These are phyloP conservation scores for Phycomyces nitens DNA, from an alignment of 192 early-diverging fungal genomes.

Conservation along the genomic window DNA sequence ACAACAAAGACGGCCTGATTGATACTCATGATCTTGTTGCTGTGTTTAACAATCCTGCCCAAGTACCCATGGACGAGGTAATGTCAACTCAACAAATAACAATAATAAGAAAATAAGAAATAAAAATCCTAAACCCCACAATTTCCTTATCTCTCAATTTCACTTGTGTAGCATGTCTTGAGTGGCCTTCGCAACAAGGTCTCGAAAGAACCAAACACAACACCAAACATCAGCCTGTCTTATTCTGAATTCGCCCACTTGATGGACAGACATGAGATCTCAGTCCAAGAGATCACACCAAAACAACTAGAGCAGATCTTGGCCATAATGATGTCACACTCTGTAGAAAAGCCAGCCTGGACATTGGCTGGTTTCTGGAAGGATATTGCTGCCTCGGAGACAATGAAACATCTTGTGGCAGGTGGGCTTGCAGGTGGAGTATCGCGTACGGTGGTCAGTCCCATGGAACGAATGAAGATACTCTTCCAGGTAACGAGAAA, in stretches of 20 bases:
- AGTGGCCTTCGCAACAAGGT: slow-evolving; percentile 12
- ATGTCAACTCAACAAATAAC: neutral
- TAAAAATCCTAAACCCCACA: slow-evolving; percentile 1
- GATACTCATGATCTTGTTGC: slow-evolving; percentile 41
- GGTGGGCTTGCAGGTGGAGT: slow-evolving; percentile 76
- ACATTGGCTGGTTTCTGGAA: slow-evolving; percentile 16
- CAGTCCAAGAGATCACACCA: slow-evolving; percentile 12
- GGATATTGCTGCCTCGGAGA: slow-evolving; percentile 44
- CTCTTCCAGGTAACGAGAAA: slow-evolving; percentile 59
- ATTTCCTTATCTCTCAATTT: neutral
- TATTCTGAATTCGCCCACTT: slow-evolving; percentile 16
- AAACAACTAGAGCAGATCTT: slow-evolving; percentile 19
- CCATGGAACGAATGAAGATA: slow-evolving; percentile 83
- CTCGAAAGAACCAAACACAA: neutral
- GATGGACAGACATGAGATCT: slow-evolving; percentile 11
- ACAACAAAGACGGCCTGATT: slow-evolving; percentile 48
- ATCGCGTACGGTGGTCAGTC: slow-evolving; percentile 76
- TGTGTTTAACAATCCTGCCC: slow-evolving; percentile 37
- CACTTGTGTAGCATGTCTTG: slow-evolving; percentile 7
- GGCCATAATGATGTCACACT: slow-evolving; percentile 17
- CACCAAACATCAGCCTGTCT: neutral
- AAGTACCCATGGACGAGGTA: slow-evolving; percentile 35
- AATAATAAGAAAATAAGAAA: neutral
- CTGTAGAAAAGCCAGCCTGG: slow-evolving; percentile 2
- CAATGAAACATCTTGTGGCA: slow-evolving; percentile 71